Evolutionary conservation across 352 stramenopile species (phyloP), one percentile per base, ranked within the genome.

Genomic region (Stephanocyclus meneghinianus): DNA sequence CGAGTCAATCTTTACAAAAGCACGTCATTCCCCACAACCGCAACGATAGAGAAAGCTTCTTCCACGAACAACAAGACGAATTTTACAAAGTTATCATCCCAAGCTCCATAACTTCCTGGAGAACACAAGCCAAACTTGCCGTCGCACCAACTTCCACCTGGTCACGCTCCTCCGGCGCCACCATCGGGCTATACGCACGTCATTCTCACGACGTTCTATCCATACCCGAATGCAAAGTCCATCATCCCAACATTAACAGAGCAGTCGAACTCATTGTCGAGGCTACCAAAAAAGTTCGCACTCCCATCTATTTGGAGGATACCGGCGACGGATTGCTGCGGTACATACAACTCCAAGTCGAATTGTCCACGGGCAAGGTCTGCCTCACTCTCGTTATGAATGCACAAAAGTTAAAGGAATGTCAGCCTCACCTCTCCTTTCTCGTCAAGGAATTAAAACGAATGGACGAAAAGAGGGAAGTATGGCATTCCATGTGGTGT

Each of bases 41-140:
- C 35, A 51, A 26, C 4, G 6, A n/a, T 6, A n/a, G 37, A 32
- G 37, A 61, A 26, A 56, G 48, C 57, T 68, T 66, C 48, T 40
- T 40, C 35, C 35, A 40, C 1, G 64, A 76, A 44, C 57, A 76
- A 16, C 68, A 71, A 53, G 68, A 80, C 21, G 74, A 76, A 47
- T 88, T 88, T 59, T 90, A 87, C 55, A 65, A 81, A 62, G 64
- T 91, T 10, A 62, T 84, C 7, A 70, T 91, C 10, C 88, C 88
- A 10, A 84, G 80, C 15, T 21, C 76, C 21, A 42, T 88, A 6
- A 84, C 30, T 53, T 51, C 76, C 40, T 96, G 92, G 92, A 57
- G 92, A 21, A 95, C 89, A 10, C 88, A 95, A 60, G 92, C 91
- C 29, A 96, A 95, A 75, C 78, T 96, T 26, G 92, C 90, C 3